These are phyloP conservation scores for Aquilaria sinensis DNA, from an alignment of 345 rosid species.

Conservation along the genomic window DNA sequence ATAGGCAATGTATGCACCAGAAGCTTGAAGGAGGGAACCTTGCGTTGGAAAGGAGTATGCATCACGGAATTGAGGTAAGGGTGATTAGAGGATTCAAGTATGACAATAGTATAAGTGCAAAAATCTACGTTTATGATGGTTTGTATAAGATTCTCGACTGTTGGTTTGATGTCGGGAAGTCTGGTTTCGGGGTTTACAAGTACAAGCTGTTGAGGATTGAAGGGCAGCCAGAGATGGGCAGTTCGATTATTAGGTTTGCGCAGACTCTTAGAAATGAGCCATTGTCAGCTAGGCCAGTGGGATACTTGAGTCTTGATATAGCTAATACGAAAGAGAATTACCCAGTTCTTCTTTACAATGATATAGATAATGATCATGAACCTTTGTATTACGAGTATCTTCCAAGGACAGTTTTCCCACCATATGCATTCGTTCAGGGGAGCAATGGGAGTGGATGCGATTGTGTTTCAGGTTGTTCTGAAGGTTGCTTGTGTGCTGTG, in stretches of 20 bases:
- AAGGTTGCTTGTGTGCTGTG: conserved; percentile 59
- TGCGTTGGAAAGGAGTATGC: conserved; percentile 81
- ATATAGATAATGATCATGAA: conserved; percentile 64
- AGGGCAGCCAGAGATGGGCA: conserved; percentile 88
- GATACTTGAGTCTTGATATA: conserved; percentile 74
- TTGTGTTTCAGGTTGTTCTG: conserved; percentile 57
- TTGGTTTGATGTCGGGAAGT: conserved; percentile 89
- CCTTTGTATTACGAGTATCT: conserved; percentile 86
- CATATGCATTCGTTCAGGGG: conserved; percentile 27
- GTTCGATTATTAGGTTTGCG: conserved; percentile 57
- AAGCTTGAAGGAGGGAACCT: conserved; percentile 87
- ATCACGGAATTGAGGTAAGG: conserved; percentile 71
- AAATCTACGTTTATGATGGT: conserved; percentile 87
- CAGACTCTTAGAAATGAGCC: conserved; percentile 49
- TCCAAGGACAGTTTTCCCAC: conserved; percentile 55
- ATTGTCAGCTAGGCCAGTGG: conserved; percentile 52
- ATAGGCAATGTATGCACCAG: conserved; percentile 62
- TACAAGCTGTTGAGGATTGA: conserved; percentile 62
- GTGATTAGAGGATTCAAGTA: conserved; percentile 75
- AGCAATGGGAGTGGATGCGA: conserved; percentile 55
- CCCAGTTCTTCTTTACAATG: conserved; percentile 72
- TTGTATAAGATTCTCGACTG: conserved; percentile 70
- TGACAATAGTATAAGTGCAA: conserved; percentile 37
- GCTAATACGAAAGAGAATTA: conserved; percentile 52
- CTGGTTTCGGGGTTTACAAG: conserved; percentile 90